Evolutionary conservation across 176 grass and related monocot species (phyloP).

Genomic region (Oryza australiensis): DNA sequence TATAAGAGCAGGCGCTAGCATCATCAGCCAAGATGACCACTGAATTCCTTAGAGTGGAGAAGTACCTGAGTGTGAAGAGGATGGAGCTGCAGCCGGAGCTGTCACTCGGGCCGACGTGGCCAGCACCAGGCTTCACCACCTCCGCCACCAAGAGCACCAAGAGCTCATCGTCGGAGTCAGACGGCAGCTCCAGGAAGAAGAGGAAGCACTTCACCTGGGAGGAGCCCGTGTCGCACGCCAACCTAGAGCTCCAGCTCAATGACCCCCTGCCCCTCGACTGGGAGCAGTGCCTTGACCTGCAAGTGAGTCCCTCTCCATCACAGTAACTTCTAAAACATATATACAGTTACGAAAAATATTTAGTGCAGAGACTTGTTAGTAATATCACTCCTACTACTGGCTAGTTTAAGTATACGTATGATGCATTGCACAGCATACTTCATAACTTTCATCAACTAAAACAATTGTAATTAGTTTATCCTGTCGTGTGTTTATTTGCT

Average conservation of each 20-base stretch:
- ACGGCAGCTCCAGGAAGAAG: conserved; percentile 67
- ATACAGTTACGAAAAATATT: neutral
- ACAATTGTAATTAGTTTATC: neutral
- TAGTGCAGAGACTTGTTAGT: neutral
- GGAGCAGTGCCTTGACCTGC: conserved; percentile 96
- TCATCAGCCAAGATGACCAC: conserved; percentile 41
- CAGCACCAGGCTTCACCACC: conserved; percentile 10
- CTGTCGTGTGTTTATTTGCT: neutral
- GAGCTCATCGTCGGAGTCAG: conserved; percentile 76
- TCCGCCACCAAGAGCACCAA: conserved; percentile 36
- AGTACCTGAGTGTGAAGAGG: conserved; percentile 18
- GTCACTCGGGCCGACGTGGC: conserved; percentile 56
- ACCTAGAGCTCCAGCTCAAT: conserved; percentile 74
- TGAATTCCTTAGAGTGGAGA: conserved; percentile 35
- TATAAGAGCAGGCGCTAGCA: neutral
- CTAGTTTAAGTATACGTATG: neutral
- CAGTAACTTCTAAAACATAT: neutral
- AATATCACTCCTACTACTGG: neutral
- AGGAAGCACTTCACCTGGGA: conserved; percentile 74
- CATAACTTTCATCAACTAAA: conserved; percentile 7
- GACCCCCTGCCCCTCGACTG: conserved; percentile 82
- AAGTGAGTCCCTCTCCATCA: conserved; percentile 44
- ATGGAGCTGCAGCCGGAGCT: conserved; percentile 63
- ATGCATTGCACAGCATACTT: neutral
- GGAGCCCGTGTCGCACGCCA: conserved; percentile 36